Base-by-base conservation (phyloP, 1,284 basidiomycete species). In the Sporisorium iseilematis-ciliati region DNA sequence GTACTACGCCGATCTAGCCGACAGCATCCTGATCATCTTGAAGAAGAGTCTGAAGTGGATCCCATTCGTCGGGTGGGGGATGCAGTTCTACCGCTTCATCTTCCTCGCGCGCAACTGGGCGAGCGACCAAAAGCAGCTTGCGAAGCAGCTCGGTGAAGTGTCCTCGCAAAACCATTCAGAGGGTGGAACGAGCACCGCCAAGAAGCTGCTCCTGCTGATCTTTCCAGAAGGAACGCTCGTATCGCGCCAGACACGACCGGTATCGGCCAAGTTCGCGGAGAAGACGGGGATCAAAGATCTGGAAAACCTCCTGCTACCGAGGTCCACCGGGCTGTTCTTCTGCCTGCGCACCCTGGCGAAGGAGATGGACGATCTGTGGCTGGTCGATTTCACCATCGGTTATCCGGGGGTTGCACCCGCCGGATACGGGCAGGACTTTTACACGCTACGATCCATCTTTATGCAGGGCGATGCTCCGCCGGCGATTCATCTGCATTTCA, bases 251-350 rank as follows among this genome's bases (percentile, higher is more conserved):
- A 81, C 80, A 2, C n/a, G 79, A 21, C 80, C 81, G 23, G 26
- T 61, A 4, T 75, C 70, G 20, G 76, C 75, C 43, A 79, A 78
- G 51, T 83, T 77, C 55, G 81, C 81, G 2, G 77, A 80, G 18
- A 83, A 83, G 58, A 63, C 65, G 52, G 79, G 78, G 16, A 70
- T 77, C 93, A 85, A 89, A 35, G 94, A 97, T 84, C 89, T 94
- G 86, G 87, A 86, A 49, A 91, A 97, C 82, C 86, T 90, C 18
- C 88, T 99, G 7, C 89, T 97, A 51, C 96, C 96, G 0, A 90
- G 95, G 51, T 93, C 94, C 26, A 97, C 94, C 0, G 96, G 96
- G 1, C 87, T 97, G 55, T 91, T 92, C 68, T 94, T 93, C 84
- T 93, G 91, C 70, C 87, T 97, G 40, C 89, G 93, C 26, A 91